These are phyloP conservation scores for Rhizomucor pusillus DNA, from an alignment of 371 early-diverging fungal genomes.

Conservation along the genomic window DNA sequence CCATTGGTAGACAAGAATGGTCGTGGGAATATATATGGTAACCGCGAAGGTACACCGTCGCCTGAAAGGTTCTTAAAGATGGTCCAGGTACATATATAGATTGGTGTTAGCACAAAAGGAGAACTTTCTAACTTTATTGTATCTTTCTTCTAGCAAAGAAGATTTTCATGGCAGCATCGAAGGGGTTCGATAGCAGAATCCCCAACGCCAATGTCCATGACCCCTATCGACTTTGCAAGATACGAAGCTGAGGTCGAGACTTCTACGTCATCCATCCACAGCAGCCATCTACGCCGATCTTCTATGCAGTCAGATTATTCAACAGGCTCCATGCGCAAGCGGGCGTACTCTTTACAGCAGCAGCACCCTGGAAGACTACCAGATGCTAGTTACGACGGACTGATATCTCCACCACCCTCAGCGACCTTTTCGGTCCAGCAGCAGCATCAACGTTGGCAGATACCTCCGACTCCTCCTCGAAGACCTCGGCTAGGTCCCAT, in stretches of 20 bases:
- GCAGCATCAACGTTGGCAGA: constrained; percentile 14
- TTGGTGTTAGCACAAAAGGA: no score
- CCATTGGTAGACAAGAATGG: constrained; percentile 13
- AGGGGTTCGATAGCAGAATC: constrained; percentile 11
- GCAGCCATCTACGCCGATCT: constrained; percentile 41
- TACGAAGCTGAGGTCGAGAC: constrained; percentile 41
- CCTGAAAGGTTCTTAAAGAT: constrained; percentile 46
- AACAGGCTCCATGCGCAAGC: constrained; percentile 17
- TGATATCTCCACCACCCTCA: background rate
- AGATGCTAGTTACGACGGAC: constrained; percentile 13
- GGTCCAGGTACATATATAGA: constrained; percentile 23
- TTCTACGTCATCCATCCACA: constrained; percentile 40
- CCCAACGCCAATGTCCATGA: constrained; percentile 17
- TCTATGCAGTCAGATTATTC: constrained; percentile 40
- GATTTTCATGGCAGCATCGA: constrained; percentile 30
- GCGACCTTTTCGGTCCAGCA: constrained; percentile 6
- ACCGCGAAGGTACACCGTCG: constrained; percentile 37
- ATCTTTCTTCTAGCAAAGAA: constrained; percentile 11
- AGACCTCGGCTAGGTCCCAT: constrained; percentile 11
- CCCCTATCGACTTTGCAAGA: constrained; percentile 29
- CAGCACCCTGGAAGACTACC: constrained; percentile 9
- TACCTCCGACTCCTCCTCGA: constrained; percentile 6
- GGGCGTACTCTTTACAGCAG: constrained; percentile 28
- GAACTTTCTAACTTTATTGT: no score
- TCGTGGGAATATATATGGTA: background rate